A percentile compares a stretch with the other conserved stretches of the same genome.
These are phyloP conservation scores for Cardamine chenopodiifolia DNA, from an alignment of 345 rosid species.

Conservation along the genomic window DNA sequence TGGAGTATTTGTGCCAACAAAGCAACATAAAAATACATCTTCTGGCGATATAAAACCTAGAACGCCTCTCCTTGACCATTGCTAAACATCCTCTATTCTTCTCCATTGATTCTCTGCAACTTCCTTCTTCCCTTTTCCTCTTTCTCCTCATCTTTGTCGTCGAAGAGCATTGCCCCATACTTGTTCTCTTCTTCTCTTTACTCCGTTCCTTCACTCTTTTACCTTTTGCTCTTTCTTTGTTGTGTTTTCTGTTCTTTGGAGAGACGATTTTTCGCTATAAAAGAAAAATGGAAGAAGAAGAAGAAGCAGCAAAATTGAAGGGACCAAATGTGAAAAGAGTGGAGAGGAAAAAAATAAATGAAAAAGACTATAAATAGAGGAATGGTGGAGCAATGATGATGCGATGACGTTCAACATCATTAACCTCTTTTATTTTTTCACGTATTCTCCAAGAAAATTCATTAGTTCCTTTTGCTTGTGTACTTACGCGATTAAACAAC, in stretches of 20 bases:
- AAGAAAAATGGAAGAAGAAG: conserved; percentile 5
- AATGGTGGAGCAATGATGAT: conserved; percentile 45
- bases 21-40: conserved; percentile 60
- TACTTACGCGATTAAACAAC: conserved; percentile 23
- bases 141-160: conserved; percentile 31
- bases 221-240: neutral
- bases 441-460: conserved; percentile 21
- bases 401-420: conserved; percentile 41
- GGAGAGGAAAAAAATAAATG: conserved; percentile 13
- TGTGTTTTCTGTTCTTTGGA: neutral
- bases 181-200: neutral
- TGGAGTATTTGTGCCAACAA: conserved; percentile 68
- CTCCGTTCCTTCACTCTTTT: conserved; percentile 6
- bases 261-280: neutral
- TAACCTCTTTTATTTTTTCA: conserved; percentile 8
- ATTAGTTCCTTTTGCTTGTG: conserved; percentile 23
- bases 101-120: conserved; percentile 24
- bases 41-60: conserved; percentile 58
- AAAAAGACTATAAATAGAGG: conserved; percentile 36
- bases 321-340: conserved; percentile 32
- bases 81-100: conserved; percentile 45
- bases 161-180: conserved; percentile 44
- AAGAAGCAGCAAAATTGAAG: conserved; percentile 25
- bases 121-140: conserved; percentile 10
- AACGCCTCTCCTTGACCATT: conserved; percentile 50